Conservation (phyloP, 495 filamentous ascomycete species). For the Lepraria neglecta region DNA sequence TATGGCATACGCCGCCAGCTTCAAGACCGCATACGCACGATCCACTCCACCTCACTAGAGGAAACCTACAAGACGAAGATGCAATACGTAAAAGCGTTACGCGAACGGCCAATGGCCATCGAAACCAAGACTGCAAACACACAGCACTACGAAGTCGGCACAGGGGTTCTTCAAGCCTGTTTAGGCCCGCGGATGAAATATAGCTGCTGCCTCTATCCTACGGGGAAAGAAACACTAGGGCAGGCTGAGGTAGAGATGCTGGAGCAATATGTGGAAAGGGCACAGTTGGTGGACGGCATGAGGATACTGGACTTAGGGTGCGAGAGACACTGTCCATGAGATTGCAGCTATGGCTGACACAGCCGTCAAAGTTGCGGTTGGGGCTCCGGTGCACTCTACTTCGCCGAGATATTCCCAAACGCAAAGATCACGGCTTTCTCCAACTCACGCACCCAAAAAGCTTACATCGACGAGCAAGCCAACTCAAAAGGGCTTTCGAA, state of each 20-base stretch:
- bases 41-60: slow-evolving; percentile 41
- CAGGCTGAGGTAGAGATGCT: slow-evolving; percentile 63
- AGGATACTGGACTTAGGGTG: slow-evolving; percentile 58
- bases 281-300: slow-evolving; percentile 51
- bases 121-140: slow-evolving; percentile 54
- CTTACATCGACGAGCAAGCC: slow-evolving; percentile 54
- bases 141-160: slow-evolving; percentile 64
- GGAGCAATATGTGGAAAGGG: slow-evolving; percentile 50
- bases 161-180: slow-evolving; percentile 47
- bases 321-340: slow-evolving; percentile 15
- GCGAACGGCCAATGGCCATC: slow-evolving; percentile 53
- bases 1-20: slow-evolving; percentile 44
- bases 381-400: slow-evolving; percentile 56
- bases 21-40: slow-evolving; percentile 42
- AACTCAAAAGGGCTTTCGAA: slow-evolving; percentile 48
- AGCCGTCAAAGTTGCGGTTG: slow-evolving; percentile 50
- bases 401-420: slow-evolving; percentile 53
- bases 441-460: slow-evolving; percentile 58
- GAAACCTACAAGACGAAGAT: slow-evolving; percentile 48
- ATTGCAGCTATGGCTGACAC: slow-evolving; percentile 18
- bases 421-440: slow-evolving; percentile 56
- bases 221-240: slow-evolving; percentile 48
- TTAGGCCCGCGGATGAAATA: slow-evolving; percentile 64
- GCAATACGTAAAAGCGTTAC: slow-evolving; percentile 48
- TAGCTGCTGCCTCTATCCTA: slow-evolving; percentile 52